Percentiles rank a stretch among this genome's conserved stretches.
Conservation (phyloP, 306 rosid species). For the Herpetospermum pedunculosum region DNA sequence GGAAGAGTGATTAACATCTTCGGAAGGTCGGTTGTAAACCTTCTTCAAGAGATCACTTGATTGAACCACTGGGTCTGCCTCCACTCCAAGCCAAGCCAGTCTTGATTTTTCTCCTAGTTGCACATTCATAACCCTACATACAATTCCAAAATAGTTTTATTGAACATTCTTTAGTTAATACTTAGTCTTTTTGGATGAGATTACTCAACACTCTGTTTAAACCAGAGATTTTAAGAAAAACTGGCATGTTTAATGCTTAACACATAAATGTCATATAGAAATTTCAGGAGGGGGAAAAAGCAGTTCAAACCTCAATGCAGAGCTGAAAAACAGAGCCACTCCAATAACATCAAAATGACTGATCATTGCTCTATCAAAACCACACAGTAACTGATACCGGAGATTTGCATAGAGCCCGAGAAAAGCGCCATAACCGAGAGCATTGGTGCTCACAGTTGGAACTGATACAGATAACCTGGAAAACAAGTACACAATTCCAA, state of each 20-base stretch:
- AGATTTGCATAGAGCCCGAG: slow-evolving; percentile 93
- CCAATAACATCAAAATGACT: slow-evolving; percentile 91
- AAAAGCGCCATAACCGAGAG: slow-evolving; percentile 93
- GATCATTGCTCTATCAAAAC: slow-evolving; percentile 77
- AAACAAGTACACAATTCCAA: slow-evolving; percentile 8
- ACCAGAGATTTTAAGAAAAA: neutral
- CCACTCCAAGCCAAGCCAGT: slow-evolving; percentile 94
- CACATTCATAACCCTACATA: slow-evolving; percentile 62
- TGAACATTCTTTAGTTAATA: neutral
- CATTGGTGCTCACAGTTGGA: slow-evolving; percentile 69
- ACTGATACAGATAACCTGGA: slow-evolving; percentile 81
- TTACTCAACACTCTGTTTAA: neutral
- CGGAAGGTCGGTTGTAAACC: slow-evolving; percentile 71
- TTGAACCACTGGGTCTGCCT: slow-evolving; percentile 80
- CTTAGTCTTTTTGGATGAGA: neutral
- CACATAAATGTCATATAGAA: neutral
- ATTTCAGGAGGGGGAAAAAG: neutral
- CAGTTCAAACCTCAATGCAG: slow-evolving; percentile 58
- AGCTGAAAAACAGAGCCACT: slow-evolving; percentile 77
- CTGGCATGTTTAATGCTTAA: neutral
- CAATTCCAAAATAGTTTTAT: slow-evolving; percentile 9
- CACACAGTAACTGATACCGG: slow-evolving; percentile 85
- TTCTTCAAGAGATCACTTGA: slow-evolving; percentile 57
- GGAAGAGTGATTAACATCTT: slow-evolving; percentile 35
- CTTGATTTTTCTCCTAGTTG: slow-evolving; percentile 87